Conservation (phyloP, 2,329 filamentous ascomycete species). For the Byssothecium circinans region DNA sequence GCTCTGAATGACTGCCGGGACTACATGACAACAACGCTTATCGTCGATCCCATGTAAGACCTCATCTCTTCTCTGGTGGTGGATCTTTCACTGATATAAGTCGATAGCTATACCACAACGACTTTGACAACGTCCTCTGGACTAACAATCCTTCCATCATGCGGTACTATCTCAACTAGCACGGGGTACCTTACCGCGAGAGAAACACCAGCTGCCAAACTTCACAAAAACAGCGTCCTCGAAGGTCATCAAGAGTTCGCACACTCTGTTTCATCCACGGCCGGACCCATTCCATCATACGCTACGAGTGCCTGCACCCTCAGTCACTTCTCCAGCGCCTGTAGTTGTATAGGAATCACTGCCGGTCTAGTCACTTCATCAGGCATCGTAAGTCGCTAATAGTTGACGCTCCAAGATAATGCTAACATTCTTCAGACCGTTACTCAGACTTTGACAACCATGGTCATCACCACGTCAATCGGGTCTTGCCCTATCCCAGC, state of each 20-base stretch:
- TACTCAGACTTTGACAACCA: neutral
- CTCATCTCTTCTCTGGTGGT: neutral
- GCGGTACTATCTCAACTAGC: constrained; percentile 1
- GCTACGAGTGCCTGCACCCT: constrained; percentile 19
- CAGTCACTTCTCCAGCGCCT: constrained; percentile 28
- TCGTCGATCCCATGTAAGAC: constrained; percentile 30
- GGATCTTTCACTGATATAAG: neutral
- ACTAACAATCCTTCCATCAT: constrained; percentile 3
- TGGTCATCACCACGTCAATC: neutral
- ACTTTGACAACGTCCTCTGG: constrained; percentile 2
- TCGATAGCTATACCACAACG: constrained; percentile 10
- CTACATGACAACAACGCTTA: constrained; percentile 29
- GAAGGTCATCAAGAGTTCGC: constrained; percentile 13
- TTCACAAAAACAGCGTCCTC: neutral
- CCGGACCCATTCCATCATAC: constrained; percentile 26
- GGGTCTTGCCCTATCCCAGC: constrained; percentile 1
- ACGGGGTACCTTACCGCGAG: neutral
- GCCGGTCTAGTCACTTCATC: constrained; percentile 16
- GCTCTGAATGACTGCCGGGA: constrained; percentile 23
- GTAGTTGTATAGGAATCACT: constrained; percentile 27
- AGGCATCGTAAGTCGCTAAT: constrained; percentile 21
- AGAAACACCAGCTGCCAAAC: neutral
- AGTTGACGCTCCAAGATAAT: neutral
- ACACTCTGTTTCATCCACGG: constrained; percentile 13
- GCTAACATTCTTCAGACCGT: neutral